Percentiles rank a stretch among this genome's conserved stretches.
Evolutionary conservation across 2,329 filamentous ascomycete species (phyloP).

Genomic region (Fusarium annulatum): DNA sequence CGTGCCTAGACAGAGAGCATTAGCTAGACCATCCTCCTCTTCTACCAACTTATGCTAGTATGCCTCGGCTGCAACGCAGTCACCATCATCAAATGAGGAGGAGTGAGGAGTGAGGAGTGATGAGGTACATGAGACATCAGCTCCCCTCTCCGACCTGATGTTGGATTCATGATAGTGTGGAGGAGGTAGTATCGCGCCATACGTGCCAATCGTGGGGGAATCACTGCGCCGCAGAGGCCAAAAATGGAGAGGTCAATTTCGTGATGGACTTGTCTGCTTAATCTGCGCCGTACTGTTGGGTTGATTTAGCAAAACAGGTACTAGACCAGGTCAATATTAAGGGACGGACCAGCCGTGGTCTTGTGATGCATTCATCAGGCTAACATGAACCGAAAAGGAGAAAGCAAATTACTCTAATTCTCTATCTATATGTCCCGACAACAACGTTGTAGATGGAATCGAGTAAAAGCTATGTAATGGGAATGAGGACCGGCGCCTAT

Average conservation of each 20-base stretch:
- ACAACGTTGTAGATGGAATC: slow-evolving; percentile 42
- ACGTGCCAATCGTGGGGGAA: slow-evolving; percentile 42
- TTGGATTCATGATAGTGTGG: slow-evolving; percentile 18
- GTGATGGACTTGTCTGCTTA: not conserved
- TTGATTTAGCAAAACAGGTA: slow-evolving; percentile 38
- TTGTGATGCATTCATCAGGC: slow-evolving; percentile 38
- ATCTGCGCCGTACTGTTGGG: slow-evolving; percentile 9
- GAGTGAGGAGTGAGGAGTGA: not conserved
- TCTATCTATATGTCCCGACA: slow-evolving; percentile 8
- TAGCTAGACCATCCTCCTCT: not conserved
- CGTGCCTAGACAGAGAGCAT: not conserved
- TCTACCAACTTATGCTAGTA: slow-evolving; percentile 1
- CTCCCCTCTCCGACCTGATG: slow-evolving; percentile 18
- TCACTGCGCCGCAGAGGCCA: slow-evolving; percentile 24
- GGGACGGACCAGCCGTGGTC: slow-evolving; percentile 42
- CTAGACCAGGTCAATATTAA: slow-evolving; percentile 20
- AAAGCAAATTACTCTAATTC: slow-evolving; percentile 19
- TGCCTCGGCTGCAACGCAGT: slow-evolving; percentile 19
- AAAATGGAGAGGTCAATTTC: not conserved
- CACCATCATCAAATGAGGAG: slow-evolving; percentile 2
- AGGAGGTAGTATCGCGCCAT: slow-evolving; percentile 41
- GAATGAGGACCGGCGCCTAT: slow-evolving; percentile 41
- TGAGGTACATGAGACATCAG: slow-evolving; percentile 36
- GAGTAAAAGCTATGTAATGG: slow-evolving; percentile 47
- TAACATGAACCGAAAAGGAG: slow-evolving; percentile 31